Evolutionary conservation across 495 filamentous ascomycete species (phyloP).

Genomic region (Penicillium dipodomyicola): DNA sequence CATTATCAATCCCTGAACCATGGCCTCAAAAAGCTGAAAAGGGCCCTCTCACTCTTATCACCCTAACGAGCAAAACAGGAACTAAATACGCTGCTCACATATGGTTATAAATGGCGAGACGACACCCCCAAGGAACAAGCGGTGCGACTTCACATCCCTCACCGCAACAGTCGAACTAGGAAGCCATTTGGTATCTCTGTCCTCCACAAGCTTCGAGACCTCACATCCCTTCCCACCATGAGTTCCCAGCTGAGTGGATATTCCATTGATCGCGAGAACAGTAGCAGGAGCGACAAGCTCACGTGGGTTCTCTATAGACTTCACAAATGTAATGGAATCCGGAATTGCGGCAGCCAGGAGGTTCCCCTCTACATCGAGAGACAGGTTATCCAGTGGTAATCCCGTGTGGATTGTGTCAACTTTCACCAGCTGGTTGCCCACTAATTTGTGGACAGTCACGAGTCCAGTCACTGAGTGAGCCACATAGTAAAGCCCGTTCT

Average conservation of each 20-base stretch:
- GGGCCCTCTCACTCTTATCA: background rate
- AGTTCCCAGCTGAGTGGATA: background rate
- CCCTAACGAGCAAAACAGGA: background rate
- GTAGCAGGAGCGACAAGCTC: background rate
- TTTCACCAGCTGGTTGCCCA: background rate
- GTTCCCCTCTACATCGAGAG: conserved; percentile 36
- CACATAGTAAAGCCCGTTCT: background rate
- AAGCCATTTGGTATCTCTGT: background rate
- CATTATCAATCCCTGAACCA: background rate
- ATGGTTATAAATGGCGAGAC: conserved; percentile 15
- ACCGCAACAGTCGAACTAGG: background rate
- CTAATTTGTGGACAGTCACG: background rate
- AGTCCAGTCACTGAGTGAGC: background rate
- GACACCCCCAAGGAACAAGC: conserved; percentile 12
- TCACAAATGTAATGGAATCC: conserved; percentile 16
- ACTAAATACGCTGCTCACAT: conserved; percentile 4
- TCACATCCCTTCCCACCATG: background rate
- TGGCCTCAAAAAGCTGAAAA: background rate
- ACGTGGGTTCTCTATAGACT: background rate
- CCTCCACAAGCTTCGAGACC: background rate
- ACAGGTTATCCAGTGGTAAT: conserved; percentile 34
- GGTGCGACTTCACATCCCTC: conserved; percentile 5
- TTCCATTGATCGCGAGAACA: background rate
- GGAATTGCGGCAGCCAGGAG: conserved; percentile 35
- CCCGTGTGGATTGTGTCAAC: background rate